Percentiles rank a stretch among this genome's conserved stretches.
phyloP scores from a whole-genome alignment of 192 early-diverging fungal genomes.

The Rhizophagus sp. region DNA sequence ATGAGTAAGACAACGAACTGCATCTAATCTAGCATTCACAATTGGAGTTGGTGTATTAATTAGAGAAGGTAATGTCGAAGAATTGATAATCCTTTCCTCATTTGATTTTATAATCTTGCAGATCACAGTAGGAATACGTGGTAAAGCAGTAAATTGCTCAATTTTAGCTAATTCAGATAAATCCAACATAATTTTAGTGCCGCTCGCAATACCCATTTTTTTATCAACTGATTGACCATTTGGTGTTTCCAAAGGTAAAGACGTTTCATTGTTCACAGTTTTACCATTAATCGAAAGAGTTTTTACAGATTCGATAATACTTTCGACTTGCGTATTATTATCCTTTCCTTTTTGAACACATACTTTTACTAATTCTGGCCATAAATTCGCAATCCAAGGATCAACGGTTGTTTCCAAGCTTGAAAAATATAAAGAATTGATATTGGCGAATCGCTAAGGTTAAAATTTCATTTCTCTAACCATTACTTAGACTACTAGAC shows the following conservation, averaged over 20 bases:
- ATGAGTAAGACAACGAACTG: conserved; percentile 57
- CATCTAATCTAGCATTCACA: conserved; percentile 55
- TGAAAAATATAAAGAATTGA: background rate
- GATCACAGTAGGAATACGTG: conserved; percentile 29
- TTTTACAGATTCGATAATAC: background rate
- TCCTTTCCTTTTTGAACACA: conserved; percentile 29
- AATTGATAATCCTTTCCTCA: background rate
- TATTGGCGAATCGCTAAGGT: too few species aligned
- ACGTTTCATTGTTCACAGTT: too few species aligned
- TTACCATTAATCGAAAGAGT: background rate
- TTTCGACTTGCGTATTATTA: background rate
- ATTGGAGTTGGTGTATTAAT: conserved; percentile 47
- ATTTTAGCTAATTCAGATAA: conserved; percentile 38
- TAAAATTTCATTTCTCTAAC: too few species aligned
- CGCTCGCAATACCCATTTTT: conserved; percentile 5
- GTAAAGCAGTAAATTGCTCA: too few species aligned
- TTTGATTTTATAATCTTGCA: conserved; percentile 43
- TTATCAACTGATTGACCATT: background rate
- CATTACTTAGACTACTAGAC: background rate
- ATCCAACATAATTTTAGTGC: conserved; percentile 45
- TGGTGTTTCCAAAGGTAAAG: background rate
- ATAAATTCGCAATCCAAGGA: conserved; percentile 87
- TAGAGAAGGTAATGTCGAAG: conserved; percentile 40
- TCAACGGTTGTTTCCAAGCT: conserved; percentile 87
- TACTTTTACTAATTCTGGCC: conserved; percentile 64